Percentiles rank a stretch among this genome's conserved stretches.
Conservation (phyloP, 2,329 filamentous ascomycete genomes). For the Colletotrichum navitas region DNA sequence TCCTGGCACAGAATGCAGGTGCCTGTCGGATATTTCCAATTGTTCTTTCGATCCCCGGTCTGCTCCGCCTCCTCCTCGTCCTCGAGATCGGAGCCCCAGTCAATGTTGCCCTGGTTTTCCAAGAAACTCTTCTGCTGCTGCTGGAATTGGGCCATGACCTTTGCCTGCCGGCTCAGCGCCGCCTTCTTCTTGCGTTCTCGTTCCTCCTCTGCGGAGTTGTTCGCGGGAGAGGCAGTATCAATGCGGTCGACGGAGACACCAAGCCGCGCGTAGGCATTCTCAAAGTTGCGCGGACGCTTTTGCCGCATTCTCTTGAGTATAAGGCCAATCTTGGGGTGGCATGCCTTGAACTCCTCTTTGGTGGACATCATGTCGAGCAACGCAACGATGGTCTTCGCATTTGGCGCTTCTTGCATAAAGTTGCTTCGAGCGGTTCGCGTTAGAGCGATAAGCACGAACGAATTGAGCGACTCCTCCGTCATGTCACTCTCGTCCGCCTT, state of each 20-base stretch:
- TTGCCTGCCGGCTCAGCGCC: conserved; percentile 88
- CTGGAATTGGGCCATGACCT: conserved; percentile 98
- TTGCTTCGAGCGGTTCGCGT: conserved; percentile 72
- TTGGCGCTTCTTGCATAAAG: conserved; percentile 68
- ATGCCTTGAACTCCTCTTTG: conserved; percentile 83
- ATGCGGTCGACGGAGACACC: conserved; percentile 82
- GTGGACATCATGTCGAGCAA: conserved; percentile 72
- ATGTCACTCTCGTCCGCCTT: conserved; percentile 67
- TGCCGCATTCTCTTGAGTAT: conserved; percentile 89
- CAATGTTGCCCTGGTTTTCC: conserved; percentile 86
- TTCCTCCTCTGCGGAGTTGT: conserved; percentile 76
- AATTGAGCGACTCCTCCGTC: conserved; percentile 63
- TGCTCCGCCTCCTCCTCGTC: conserved; percentile 78
- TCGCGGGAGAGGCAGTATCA: conserved; percentile 85
- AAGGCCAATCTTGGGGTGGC: conserved; percentile 85
- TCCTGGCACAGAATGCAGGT: conserved; percentile 98
- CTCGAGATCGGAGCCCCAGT: conserved; percentile 87
- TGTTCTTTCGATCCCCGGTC: conserved; percentile 76
- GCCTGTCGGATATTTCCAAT: conserved; percentile 91
- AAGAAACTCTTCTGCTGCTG: conserved; percentile 97
- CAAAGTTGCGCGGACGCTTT: conserved; percentile 81
- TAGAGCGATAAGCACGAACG: conserved; percentile 81
- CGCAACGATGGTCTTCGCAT: conserved; percentile 72
- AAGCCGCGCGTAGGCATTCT: conserved; percentile 72
- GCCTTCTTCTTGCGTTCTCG: conserved; percentile 90